A percentile compares a stretch with the other conserved stretches of the same genome.
phyloP scores from a whole-genome alignment of 441 rosid species.

The Melastoma candidum region DNA sequence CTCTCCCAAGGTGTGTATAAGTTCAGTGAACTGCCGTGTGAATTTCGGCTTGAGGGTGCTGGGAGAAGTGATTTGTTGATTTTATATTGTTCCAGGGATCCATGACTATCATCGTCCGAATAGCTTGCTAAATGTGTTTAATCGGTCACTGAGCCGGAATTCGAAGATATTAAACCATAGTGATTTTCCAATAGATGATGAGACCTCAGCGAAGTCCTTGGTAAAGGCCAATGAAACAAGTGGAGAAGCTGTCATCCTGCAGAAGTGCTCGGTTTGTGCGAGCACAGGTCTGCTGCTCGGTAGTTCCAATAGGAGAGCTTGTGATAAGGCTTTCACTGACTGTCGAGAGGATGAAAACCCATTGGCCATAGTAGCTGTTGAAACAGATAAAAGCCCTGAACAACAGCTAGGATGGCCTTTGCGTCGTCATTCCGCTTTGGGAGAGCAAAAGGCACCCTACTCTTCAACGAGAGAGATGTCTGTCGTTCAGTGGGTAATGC shows the following conservation, averaged over 20 bases:
- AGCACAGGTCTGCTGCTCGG: constrained; percentile 19
- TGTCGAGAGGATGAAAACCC: constrained; percentile 4
- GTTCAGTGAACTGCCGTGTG: not conserved
- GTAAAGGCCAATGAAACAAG: constrained; percentile 24
- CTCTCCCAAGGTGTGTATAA: constrained; percentile 28
- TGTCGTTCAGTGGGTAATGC: constrained; percentile 5
- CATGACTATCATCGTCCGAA: constrained; percentile 30
- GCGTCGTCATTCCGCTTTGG: no score
- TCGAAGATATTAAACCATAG: constrained; percentile 37
- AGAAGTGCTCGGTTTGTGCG: constrained; percentile 52
- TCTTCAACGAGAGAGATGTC: not conserved
- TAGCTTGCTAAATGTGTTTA: constrained; percentile 44
- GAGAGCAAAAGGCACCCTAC: no score
- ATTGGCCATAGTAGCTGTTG: no score
- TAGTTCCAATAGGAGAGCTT: constrained; percentile 10
- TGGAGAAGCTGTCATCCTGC: constrained; percentile 21
- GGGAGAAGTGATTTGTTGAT: not conserved
- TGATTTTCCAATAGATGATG: constrained; percentile 22
- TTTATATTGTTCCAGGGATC: constrained; percentile 29
- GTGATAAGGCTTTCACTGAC: not conserved
- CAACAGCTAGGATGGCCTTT: no score
- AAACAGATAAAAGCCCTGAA: no score
- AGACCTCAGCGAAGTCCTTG: constrained; percentile 35
- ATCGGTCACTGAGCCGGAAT: constrained; percentile 38
- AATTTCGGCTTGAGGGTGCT: not conserved